Conservation (phyloP, 257 asterid genomes). For the Gentiana dahurica region DNA sequence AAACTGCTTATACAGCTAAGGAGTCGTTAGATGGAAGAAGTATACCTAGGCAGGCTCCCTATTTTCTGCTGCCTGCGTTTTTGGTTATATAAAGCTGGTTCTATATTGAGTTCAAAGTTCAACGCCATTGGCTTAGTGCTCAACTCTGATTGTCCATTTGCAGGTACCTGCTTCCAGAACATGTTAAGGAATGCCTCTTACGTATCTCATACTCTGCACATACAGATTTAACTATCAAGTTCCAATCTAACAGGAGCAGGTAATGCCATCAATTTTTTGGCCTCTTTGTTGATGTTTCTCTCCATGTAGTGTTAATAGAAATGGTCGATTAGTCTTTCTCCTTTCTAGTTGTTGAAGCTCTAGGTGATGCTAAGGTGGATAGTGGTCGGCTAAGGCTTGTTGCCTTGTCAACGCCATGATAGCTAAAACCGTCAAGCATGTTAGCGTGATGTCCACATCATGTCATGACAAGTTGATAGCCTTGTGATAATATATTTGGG, state of each 20-base stretch:
- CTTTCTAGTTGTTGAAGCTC: not conserved
- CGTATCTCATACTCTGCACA: constrained; percentile 90
- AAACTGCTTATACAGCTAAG: constrained; percentile 66
- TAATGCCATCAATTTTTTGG: constrained; percentile 11
- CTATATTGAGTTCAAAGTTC: no score
- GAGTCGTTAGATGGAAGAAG: constrained; percentile 84
- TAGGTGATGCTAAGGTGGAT: no score
- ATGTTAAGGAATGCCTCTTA: constrained; percentile 50
- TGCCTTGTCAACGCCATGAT: no score
- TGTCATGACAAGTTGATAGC: no score
- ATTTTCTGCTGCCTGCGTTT: constrained; percentile 7
- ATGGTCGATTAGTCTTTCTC: constrained; percentile 2
- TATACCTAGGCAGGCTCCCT: constrained; percentile 56
- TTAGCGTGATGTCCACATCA: no score
- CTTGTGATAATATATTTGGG: no score
- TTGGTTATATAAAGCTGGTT: not conserved
- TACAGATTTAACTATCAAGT: constrained; percentile 74
- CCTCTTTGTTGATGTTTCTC: constrained; percentile 13
- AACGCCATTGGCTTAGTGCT: not conserved
- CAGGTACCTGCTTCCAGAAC: constrained; percentile 80
- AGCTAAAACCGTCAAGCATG: no score
- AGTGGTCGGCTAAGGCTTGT: no score
- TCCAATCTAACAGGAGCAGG: constrained; percentile 92
- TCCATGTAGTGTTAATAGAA: constrained; percentile 8
- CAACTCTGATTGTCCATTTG: constrained; percentile 8